These are phyloP conservation scores for Colletotrichum kahawae DNA, from an alignment of 2,329 filamentous ascomycete species.

Conservation along the genomic window DNA sequence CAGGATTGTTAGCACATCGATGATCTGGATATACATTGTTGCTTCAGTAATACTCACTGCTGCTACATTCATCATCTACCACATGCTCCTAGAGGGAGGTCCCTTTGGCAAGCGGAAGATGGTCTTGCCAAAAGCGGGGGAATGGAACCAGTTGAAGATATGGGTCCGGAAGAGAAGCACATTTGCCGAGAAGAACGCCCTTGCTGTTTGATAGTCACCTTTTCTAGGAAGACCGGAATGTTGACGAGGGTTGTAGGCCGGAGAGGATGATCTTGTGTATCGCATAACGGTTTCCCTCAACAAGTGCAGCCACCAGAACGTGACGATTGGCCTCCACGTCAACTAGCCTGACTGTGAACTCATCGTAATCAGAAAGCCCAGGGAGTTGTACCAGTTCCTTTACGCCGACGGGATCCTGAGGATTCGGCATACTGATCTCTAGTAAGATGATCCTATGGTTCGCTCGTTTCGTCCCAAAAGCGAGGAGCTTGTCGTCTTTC, in stretches of 20 bases:
- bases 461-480: conserved; percentile 26
- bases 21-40: conserved; percentile 43
- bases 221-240: neutral
- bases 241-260: neutral
- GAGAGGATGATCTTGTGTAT: conserved; percentile 25
- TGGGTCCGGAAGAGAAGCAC: neutral
- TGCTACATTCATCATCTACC: conserved; percentile 31
- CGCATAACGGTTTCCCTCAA: conserved; percentile 24
- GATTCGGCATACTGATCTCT: conserved; percentile 24
- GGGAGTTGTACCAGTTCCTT: conserved; percentile 20
- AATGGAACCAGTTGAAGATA: neutral
- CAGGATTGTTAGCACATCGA: conserved; percentile 34
- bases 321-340: conserved; percentile 13
- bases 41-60: conserved; percentile 33
- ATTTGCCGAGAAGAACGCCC: conserved; percentile 9
- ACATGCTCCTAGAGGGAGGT: neutral
- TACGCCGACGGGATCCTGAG: neutral
- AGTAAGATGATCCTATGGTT: conserved; percentile 28
- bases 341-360: conserved; percentile 21
- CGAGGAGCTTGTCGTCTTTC: conserved; percentile 26
- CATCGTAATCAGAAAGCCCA: conserved; percentile 23
- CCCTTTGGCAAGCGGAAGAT: neutral
- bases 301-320: conserved; percentile 28
- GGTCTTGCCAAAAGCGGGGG: neutral
- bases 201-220: neutral